Conservation (phyloP, 2,329 filamentous ascomycete species). For the Metarhizium humberi region DNA sequence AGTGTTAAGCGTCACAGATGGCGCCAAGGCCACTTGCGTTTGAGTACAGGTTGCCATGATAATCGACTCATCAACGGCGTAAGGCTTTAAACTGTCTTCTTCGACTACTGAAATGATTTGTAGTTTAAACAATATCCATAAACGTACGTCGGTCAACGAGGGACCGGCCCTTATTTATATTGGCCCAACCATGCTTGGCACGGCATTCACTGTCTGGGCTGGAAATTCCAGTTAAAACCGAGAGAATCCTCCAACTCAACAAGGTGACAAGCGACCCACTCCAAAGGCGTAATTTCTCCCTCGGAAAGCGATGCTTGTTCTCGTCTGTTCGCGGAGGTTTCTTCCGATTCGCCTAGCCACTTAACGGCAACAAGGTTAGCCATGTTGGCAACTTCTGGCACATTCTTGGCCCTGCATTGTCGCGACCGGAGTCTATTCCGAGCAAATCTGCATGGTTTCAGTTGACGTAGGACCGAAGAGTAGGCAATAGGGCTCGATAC, state of each 20-base stretch:
- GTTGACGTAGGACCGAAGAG: too few relatives aligned
- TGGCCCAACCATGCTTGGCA: background rate
- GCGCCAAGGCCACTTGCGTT: background rate
- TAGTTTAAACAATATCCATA: too few relatives aligned
- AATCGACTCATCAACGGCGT: background rate
- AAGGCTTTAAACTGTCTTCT: background rate
- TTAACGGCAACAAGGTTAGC: background rate
- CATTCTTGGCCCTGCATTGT: background rate
- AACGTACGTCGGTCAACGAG: background rate
- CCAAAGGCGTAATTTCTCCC: background rate
- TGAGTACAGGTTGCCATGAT: background rate
- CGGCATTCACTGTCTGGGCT: background rate
- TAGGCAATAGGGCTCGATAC: too few relatives aligned
- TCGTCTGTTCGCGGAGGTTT: background rate
- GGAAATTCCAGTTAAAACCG: background rate
- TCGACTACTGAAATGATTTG: background rate
- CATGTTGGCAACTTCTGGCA: background rate
- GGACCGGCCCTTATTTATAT: background rate
- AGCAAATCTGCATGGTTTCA: too few relatives aligned
- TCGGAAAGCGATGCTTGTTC: background rate
- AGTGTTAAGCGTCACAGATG: background rate
- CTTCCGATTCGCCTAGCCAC: background rate
- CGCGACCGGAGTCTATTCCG: background rate
- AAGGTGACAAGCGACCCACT: conserved; percentile 1
- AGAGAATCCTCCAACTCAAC: background rate